Evolutionary conservation across 441 rosid genomes (phyloP).

Genomic region (Macaranga tanarius): DNA sequence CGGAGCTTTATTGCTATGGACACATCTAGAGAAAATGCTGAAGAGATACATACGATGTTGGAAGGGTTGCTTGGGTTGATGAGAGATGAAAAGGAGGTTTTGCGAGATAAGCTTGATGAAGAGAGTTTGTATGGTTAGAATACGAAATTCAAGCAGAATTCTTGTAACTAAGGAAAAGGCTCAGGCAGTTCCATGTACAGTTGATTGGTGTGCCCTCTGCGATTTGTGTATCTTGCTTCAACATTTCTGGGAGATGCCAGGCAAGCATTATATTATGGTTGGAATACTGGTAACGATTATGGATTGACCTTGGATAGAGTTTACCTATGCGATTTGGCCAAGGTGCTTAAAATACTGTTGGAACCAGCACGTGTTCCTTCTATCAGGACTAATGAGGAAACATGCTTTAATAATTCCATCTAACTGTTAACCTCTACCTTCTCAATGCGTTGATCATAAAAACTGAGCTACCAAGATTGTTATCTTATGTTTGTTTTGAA

Average conservation of each 20-base stretch:
- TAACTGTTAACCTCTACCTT: background rate
- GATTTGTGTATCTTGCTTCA: background rate
- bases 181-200: background rate
- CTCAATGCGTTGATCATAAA: constrained; percentile 1
- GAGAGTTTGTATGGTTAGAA: constrained; percentile 28
- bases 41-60: constrained; percentile 37
- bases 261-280: background rate
- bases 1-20: constrained; percentile 47
- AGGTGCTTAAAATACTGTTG: background rate
- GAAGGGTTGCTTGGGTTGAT: constrained; percentile 47
- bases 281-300: background rate
- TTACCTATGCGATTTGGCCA: background rate
- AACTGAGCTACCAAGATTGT: background rate
- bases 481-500: background rate
- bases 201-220: background rate
- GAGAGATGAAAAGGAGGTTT: constrained; percentile 41
- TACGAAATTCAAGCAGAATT: background rate
- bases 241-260: background rate
- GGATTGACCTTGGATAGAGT: background rate
- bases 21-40: constrained; percentile 38
- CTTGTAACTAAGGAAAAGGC: background rate
- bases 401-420: background rate
- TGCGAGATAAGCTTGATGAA: constrained; percentile 34
- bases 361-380: background rate
- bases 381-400: background rate